These are phyloP conservation scores for Protomyces gravidus DNA, from an alignment of 1,139 yeast genomes.

Conservation along the genomic window DNA sequence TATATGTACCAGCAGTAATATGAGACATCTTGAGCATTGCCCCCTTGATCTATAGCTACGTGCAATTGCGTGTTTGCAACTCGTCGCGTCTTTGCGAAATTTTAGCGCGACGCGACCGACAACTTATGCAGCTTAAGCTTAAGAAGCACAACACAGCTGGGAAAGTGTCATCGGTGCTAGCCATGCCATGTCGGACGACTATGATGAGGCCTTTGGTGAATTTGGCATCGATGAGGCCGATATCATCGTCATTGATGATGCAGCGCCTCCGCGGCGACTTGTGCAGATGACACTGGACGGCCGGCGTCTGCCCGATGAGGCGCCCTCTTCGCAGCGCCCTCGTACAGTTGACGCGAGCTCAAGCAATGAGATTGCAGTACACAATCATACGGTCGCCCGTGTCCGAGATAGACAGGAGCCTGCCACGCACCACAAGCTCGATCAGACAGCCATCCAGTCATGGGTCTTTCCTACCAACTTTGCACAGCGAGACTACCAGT, in stretches of 20 bases:
- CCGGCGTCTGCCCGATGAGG: neutral
- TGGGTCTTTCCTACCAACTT: conserved; percentile 83
- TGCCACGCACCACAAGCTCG: conserved; percentile 31
- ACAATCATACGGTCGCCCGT: neutral
- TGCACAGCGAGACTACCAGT: conserved; percentile 82
- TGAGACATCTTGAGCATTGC: too few species aligned
- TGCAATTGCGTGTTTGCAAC: too few species aligned
- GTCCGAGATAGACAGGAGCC: conserved; percentile 21
- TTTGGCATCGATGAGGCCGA: neutral
- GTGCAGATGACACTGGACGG: neutral
- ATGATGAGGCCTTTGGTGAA: neutral
- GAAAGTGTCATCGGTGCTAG: too few species aligned
- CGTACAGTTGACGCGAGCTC: neutral
- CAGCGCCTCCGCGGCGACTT: neutral
- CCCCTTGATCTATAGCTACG: too few species aligned
- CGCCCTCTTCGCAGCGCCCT: neutral
- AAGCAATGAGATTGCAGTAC: neutral
- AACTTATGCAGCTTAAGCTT: too few species aligned
- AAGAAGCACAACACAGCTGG: too few species aligned
- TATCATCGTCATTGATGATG: neutral
- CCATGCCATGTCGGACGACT: neutral
- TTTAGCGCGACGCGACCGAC: neutral
- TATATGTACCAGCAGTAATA: neutral
- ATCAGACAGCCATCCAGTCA: conserved; percentile 37
- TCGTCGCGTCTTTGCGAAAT: neutral